Base-by-base conservation (phyloP, 1,139 yeast species). In the Taphrina wiesneri region DNA sequence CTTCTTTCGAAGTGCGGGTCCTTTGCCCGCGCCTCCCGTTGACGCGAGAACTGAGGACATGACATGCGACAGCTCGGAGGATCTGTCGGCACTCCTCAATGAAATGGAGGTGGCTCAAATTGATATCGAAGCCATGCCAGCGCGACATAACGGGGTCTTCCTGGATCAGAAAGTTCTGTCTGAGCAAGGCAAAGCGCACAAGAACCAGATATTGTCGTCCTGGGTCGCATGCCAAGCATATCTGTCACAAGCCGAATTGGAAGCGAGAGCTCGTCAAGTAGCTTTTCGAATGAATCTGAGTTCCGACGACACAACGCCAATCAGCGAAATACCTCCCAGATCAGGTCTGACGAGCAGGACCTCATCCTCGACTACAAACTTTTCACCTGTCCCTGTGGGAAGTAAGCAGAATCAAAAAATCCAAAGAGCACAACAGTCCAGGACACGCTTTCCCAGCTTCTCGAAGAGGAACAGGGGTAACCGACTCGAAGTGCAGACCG, bases 161-260 rank as follows among this genome's bases (percentile, higher is more conserved):
- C 26, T 52, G 28, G 56, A 52, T 32, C 26, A 32, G 21, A 41
- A 54, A 9, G 15, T 32, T 11, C 49, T 54, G 1, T 25, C 23
- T 15, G 26, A 39, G 15, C 59, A 54, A 25, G 59, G 59, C 9
- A 54, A 54, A 32, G 49, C 23, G 15, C 59, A 54, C 59, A 54
- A 54, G 41, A 54, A 34, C 32, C 46, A 54, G 17, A 41, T 54
- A 21, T 19, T 54, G n/a, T 23, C 59, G 5, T 28, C 36, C 23
- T 54, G 59, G 59, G 39, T 54, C 32, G 59, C 59, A 11, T 54
- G 59, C 19, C 59, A 54, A 34, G 36, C 49, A 47, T 54, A 39
- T 41, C 49, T 54, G n/a, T 39, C 59, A 23, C 59, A 54, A 17
- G 49, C 59, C 6, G 59, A 54, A 25, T 13, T 23, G 28, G 59